Percentiles rank a stretch among this genome's conserved stretches.
Evolutionary conservation across 352 stramenopile species (phyloP).

Genomic region (Globisporangium parvum): DNA sequence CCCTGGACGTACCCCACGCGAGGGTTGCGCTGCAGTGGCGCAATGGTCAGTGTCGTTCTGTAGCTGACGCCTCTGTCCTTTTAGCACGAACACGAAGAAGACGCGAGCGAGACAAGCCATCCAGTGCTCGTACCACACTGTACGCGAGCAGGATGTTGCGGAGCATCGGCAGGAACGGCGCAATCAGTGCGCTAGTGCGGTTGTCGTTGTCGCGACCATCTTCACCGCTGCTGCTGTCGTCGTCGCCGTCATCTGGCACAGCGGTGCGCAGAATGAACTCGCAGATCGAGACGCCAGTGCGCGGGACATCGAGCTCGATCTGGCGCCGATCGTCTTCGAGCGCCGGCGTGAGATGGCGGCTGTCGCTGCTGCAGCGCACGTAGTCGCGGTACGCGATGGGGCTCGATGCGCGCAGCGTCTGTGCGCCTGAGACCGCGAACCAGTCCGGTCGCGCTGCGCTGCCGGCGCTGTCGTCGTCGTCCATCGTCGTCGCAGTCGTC

Average conservation of each 20-base stretch:
- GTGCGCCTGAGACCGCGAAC: constrained; percentile 36
- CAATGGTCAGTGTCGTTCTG: not conserved
- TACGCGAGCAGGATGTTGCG: constrained; percentile 60
- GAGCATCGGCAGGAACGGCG: constrained; percentile 29
- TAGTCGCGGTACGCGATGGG: constrained; percentile 39
- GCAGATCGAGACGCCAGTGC: constrained; percentile 43
- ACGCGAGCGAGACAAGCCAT: too few relatives aligned
- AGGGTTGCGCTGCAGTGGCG: constrained; percentile 34
- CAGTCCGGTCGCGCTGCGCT: constrained; percentile 22
- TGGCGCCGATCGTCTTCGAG: constrained; percentile 58
- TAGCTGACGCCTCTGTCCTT: not conserved
- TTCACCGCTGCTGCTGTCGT: not conserved
- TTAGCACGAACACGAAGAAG: not conserved
- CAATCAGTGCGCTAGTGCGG: constrained; percentile 13
- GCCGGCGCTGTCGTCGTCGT: not conserved
- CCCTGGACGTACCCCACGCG: constrained; percentile 74
- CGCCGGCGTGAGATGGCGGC: constrained; percentile 15
- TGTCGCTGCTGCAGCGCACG: constrained; percentile 19
- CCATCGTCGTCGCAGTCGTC: not conserved
- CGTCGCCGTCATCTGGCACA: constrained; percentile 3
- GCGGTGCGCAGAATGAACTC: constrained; percentile 35
- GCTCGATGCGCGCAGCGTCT: constrained; percentile 26
- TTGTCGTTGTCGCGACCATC: constrained; percentile 19
- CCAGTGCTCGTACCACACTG: constrained; percentile 28
- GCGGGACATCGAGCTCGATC: constrained; percentile 66